These are phyloP conservation scores for Dorcoceras hygrometricum DNA, from an alignment of 257 asterid genomes.

Conservation along the genomic window DNA sequence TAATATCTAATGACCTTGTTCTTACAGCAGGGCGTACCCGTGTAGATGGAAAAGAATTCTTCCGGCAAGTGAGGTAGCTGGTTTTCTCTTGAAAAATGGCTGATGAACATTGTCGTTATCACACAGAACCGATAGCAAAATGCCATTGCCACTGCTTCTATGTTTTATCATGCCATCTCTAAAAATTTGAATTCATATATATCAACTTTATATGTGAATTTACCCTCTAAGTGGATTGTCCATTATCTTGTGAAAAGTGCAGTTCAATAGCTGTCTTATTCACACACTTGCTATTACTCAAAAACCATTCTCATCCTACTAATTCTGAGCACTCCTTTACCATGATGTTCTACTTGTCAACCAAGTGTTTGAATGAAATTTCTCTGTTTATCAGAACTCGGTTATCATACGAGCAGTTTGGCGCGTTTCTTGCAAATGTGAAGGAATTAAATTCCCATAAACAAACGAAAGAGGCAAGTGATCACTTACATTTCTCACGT, in stretches of 20 bases:
- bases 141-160: not conserved
- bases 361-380: constrained; percentile 8
- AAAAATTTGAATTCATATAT: not conserved
- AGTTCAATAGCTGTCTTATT: no score
- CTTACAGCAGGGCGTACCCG: constrained; percentile 64
- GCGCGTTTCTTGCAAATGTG: constrained; percentile 87
- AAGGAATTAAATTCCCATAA: constrained; percentile 92
- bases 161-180: not conserved
- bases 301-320: not conserved
- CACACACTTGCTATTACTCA: no score
- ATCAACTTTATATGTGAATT: not conserved
- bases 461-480: constrained; percentile 80
- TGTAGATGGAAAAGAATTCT: constrained; percentile 96
- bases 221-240: not conserved
- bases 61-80: constrained; percentile 91
- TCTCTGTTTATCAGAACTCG: constrained; percentile 48
- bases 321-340: not conserved
- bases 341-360: not conserved
- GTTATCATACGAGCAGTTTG: constrained; percentile 85
- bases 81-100: not conserved
- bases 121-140: not conserved
- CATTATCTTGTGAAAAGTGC: not conserved
- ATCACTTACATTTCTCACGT: not conserved
- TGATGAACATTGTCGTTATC: not conserved
- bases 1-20: not conserved